These are phyloP conservation scores for Entomophthora muscae DNA, from an alignment of 371 early-diverging fungal genomes.

Conservation along the genomic window DNA sequence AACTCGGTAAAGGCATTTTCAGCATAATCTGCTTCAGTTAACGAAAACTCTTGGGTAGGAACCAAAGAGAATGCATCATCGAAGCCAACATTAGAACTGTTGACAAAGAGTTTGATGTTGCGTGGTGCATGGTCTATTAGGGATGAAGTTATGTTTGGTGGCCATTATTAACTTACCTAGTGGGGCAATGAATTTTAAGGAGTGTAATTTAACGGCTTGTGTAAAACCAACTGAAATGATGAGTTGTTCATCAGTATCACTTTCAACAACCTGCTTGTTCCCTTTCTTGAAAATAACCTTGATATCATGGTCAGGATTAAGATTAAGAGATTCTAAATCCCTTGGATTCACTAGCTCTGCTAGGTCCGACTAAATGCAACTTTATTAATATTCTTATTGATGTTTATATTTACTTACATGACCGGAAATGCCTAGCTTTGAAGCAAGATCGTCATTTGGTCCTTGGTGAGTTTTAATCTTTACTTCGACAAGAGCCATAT, in stretches of 20 bases:
- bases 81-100: conserved; percentile 61
- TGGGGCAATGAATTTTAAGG: conserved; percentile 53
- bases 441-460: conserved; percentile 18
- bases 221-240: conserved; percentile 72
- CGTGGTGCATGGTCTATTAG: conserved; percentile 44
- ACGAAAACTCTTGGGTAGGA: conserved; percentile 52
- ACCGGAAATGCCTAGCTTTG: conserved; percentile 20
- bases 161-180: conserved; percentile 9
- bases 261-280: conserved; percentile 28
- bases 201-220: conserved; percentile 80
- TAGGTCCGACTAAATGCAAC: conserved; percentile 40
- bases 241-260: conserved; percentile 88
- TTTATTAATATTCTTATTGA: conserved; percentile 9
- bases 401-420: conserved; percentile 21
- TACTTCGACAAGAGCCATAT: conserved; percentile 18
- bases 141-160: background rate
- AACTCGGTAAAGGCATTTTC: conserved; percentile 42
- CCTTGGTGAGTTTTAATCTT: conserved; percentile 36
- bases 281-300: conserved; percentile 55
- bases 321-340: conserved; percentile 78
- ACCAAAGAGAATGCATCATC: conserved; percentile 62
- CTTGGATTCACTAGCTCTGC: conserved; percentile 43
- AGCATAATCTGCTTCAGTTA: conserved; percentile 46
- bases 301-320: conserved; percentile 49
- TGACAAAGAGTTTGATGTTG: conserved; percentile 67